A percentile compares a stretch with the other conserved stretches of the same genome.
phyloP scores from a whole-genome alignment of 2,329 filamentous ascomycete species.

The Penicillium olsonii region DNA sequence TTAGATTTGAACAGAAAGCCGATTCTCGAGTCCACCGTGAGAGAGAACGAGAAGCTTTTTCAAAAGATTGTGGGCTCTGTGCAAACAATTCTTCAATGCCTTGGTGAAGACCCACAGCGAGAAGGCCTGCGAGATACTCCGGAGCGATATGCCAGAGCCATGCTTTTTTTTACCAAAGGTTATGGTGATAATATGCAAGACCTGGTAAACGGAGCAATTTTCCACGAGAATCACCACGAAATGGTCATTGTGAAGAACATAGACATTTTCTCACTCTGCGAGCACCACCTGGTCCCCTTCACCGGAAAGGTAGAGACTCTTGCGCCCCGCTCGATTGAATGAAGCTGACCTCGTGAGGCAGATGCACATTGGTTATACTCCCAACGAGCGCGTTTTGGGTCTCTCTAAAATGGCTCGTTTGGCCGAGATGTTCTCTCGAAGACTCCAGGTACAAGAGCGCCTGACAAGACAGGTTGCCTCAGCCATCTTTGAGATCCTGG shows the following conservation, averaged over 20 bases:
- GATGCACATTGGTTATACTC: conserved; percentile 99
- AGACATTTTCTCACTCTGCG: conserved; percentile 89
- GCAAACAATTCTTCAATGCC: conserved; percentile 65
- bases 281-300: conserved; percentile 96
- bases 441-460: conserved; percentile 93
- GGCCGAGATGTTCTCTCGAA: conserved; percentile 92
- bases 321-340: neutral
- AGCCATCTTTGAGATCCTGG: conserved; percentile 89
- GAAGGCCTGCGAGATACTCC: conserved; percentile 68
- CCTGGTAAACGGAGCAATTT: conserved; percentile 90
- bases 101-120: conserved; percentile 65
- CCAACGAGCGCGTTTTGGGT: conserved; percentile 84
- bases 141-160: conserved; percentile 86
- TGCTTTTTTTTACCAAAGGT: conserved; percentile 94
- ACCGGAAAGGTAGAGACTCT: conserved; percentile 73
- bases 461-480: conserved; percentile 95
- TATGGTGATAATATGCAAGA: conserved; percentile 93
- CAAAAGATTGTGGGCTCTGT: conserved; percentile 64
- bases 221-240: conserved; percentile 95
- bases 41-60: conserved; percentile 58
- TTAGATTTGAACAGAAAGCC: conserved; percentile 50
- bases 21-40: conserved; percentile 58
- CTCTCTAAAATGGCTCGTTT: conserved; percentile 94
- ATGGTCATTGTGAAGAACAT: conserved; percentile 98
- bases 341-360: conserved; percentile 39